These are phyloP conservation scores for Corylus heterophylla DNA, from an alignment of 306 rosid genomes.

Conservation along the genomic window DNA sequence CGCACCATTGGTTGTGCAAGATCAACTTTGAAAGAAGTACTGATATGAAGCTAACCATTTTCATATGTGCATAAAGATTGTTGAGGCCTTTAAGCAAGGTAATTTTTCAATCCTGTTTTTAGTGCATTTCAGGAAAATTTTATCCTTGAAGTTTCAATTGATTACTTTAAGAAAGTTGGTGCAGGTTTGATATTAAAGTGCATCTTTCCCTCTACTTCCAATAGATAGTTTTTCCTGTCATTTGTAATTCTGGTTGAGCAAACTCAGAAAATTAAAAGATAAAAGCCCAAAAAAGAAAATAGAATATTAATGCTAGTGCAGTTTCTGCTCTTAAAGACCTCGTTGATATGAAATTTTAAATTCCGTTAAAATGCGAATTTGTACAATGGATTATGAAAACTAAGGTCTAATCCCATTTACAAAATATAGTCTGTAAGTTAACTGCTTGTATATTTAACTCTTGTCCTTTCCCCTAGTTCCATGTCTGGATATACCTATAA, in stretches of 20 bases:
- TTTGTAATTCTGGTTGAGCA: background rate
- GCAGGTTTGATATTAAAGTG: background rate
- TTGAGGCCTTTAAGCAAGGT: slow-evolving; percentile 21
- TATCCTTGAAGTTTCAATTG: background rate
- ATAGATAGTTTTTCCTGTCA: background rate
- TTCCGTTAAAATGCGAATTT: background rate
- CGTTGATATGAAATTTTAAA: background rate
- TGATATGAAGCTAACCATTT: background rate
- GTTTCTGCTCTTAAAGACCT: background rate
- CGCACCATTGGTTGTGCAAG: slow-evolving; percentile 32
- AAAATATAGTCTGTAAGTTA: background rate
- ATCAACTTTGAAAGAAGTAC: slow-evolving; percentile 41
- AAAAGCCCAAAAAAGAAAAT: background rate
- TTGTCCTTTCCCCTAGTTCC: background rate
- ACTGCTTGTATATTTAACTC: background rate
- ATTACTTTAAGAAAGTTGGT: background rate
- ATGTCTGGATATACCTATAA: background rate
- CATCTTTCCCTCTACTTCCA: background rate
- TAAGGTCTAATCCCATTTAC: too few species aligned
- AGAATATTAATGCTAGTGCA: background rate
- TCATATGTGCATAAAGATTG: background rate
- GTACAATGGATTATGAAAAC: too few species aligned
- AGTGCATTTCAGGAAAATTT: background rate
- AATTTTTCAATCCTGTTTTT: slow-evolving; percentile 10
- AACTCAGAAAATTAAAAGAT: background rate